Percentiles rank a stretch among this genome's conserved stretches.
Evolutionary conservation across 768 basidiomycete genomes (phyloP).

Genomic region (Infundibulicybe gibba): DNA sequence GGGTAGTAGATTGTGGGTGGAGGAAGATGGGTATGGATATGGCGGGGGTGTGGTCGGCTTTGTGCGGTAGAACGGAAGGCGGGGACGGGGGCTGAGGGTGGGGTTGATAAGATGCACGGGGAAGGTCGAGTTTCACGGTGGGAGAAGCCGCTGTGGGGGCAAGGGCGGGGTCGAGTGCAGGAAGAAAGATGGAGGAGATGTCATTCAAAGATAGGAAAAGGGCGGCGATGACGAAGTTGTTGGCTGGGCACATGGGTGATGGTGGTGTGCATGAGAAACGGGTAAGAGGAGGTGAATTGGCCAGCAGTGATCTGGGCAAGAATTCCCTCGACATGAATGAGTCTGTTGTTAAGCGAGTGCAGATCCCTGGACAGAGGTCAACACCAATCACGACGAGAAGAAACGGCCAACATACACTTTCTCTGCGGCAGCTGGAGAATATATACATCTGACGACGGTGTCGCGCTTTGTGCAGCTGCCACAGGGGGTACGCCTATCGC

Average conservation of each 20-base stretch:
- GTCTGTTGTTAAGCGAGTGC: constrained; percentile 78
- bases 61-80: constrained; percentile 1
- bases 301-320: constrained; percentile 47
- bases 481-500: constrained; percentile 76
- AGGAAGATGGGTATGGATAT: constrained; percentile 7
- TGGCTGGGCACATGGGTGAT: constrained; percentile 25
- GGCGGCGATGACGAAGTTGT: constrained; percentile 37
- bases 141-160: constrained; percentile 3
- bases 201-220: constrained; percentile 52
- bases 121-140: constrained; percentile 29
- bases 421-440: constrained; percentile 80
- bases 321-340: constrained; percentile 64
- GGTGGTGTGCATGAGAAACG: constrained; percentile 22
- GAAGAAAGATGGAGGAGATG: constrained; percentile 57
- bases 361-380: constrained; percentile 49
- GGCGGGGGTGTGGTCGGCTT: neutral
- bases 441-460: constrained; percentile 67
- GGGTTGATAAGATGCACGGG: constrained; percentile 9
- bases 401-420: constrained; percentile 62
- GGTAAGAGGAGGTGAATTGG: constrained; percentile 35
- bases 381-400: neutral
- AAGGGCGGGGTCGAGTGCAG: constrained; percentile 39
- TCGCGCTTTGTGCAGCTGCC: constrained; percentile 78
- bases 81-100: neutral
- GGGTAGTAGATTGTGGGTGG: constrained; percentile 22